Percentiles rank a stretch among this genome's conserved stretches.
These are phyloP conservation scores for Termitomyces sp. DNA, from an alignment of 768 basidiomycete species.

Conservation along the genomic window DNA sequence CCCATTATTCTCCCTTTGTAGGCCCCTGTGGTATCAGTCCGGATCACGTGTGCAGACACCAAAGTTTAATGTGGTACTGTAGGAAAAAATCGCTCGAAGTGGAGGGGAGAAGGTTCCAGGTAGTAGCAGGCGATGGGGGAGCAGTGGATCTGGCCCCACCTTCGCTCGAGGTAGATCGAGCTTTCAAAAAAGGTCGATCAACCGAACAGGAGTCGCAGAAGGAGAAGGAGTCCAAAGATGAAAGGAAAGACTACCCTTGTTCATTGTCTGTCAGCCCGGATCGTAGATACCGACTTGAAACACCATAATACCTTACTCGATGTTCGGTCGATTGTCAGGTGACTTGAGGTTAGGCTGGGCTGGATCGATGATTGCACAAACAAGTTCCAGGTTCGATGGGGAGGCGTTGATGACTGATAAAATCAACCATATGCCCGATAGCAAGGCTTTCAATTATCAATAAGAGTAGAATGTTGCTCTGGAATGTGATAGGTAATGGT, in stretches of 20 bases:
- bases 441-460: slow-evolving; percentile 1
- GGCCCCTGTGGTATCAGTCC: not conserved
- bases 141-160: not conserved
- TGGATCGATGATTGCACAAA: not conserved
- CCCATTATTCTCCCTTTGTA: not conserved
- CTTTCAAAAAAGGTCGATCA: slow-evolving; percentile 3
- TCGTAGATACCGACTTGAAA: slow-evolving; percentile 8
- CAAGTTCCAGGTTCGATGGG: not conserved
- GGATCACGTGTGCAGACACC: not conserved
- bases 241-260: slow-evolving; percentile 2
- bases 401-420: not conserved
- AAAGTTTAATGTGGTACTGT: slow-evolving; percentile 6
- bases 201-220: slow-evolving; percentile 7
- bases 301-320: not conserved
- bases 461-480: not conserved
- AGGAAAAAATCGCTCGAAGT: slow-evolving; percentile 13
- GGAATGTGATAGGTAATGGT: not conserved
- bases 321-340: slow-evolving; percentile 4
- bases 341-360: slow-evolving; percentile 2
- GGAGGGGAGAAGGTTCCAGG: not conserved
- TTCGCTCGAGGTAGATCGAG: slow-evolving; percentile 6
- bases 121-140: not conserved
- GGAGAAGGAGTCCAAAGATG: not conserved
- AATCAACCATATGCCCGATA: slow-evolving; percentile 1
- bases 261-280: not conserved